Base-by-base conservation (phyloP, 768 basidiomycete species). In the Mycena indigotica region DNA sequence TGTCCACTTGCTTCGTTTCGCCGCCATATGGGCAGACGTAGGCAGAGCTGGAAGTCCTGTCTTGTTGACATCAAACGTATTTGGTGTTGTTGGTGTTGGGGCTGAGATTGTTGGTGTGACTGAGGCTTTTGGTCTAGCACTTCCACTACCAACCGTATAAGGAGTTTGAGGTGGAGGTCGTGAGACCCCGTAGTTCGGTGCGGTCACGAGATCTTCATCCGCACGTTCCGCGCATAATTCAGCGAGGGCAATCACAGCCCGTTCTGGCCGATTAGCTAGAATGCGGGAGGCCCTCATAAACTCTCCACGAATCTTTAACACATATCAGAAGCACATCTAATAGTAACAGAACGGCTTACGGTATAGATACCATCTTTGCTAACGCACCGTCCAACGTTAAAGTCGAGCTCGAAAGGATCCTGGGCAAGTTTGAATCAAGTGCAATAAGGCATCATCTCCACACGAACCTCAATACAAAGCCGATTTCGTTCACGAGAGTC, bases 381-480 rank as follows among this genome's bases (percentile, higher is more conserved):
- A 19, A 98, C 96, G 64, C 95, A 98, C 64, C 96, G 84, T 8
- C 94, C 90, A 46, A 99, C 96, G 65, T 99, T 99, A 75, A 90
- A 99, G 66, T 93, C 87, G n/a, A 81, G 82, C 70, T 98, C 96
- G 68, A 99, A 99, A 3, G 96, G 96, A 75, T 99, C 96, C 93
- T 97, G 48, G 48, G 13, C 50, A 32, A 55, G 48, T 28, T 54
- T 25, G 52, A n/a, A 28, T n/a, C 40, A 23, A 51, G 21, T 8
- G 10, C 32, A 4, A n/a, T 40, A 23, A 45, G 28, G 2, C 30
- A 23, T 21, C 25, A 40, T 2, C 32, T 52, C 29, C 6, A 67
- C 77, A 56, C 64, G 25, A 48, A 94, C 94, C 81, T 98, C 95
- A 71, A 98, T 94, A 71, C 96, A 98, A 53, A 99, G 81, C 57